Evolutionary conservation across 148 eudicot species (phyloP).

Genomic region (Spergularia bocconei): DNA sequence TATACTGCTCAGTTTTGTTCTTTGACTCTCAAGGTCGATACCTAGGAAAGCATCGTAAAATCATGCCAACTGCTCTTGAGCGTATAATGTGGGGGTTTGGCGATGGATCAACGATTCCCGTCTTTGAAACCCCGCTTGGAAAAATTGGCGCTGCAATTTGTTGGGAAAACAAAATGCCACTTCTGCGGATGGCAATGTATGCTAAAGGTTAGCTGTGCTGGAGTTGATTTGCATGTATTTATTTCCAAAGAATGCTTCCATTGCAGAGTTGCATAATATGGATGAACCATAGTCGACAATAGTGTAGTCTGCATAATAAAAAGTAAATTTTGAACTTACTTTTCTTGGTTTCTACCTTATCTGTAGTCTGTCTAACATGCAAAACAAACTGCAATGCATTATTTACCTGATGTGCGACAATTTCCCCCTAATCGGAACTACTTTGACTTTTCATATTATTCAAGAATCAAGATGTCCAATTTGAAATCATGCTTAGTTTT

Average conservation of each 20-base stretch:
- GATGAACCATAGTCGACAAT: not conserved
- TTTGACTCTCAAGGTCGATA: constrained; percentile 82
- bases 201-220: constrained; percentile 63
- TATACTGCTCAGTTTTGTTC: constrained; percentile 78
- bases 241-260: not conserved
- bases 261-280: not conserved
- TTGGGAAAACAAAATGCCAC: constrained; percentile 98
- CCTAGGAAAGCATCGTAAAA: constrained; percentile 93
- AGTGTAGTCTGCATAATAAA: not conserved
- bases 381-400: no score
- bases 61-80: constrained; percentile 93
- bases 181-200: constrained; percentile 90
- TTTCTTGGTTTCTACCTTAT: no score
- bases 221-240: not conserved
- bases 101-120: constrained; percentile 91
- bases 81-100: constrained; percentile 95
- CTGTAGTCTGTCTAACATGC: no score
- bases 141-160: constrained; percentile 92
- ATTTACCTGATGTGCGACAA: no score
- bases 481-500: not conserved
- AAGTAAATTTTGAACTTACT: no score
- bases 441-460: not conserved
- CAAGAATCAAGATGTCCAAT: not conserved
- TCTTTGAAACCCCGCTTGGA: constrained; percentile 83
- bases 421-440: no score